Evolutionary conservation across 2,329 filamentous ascomycete genomes (phyloP).

Genomic region (Penicillium palitans): DNA sequence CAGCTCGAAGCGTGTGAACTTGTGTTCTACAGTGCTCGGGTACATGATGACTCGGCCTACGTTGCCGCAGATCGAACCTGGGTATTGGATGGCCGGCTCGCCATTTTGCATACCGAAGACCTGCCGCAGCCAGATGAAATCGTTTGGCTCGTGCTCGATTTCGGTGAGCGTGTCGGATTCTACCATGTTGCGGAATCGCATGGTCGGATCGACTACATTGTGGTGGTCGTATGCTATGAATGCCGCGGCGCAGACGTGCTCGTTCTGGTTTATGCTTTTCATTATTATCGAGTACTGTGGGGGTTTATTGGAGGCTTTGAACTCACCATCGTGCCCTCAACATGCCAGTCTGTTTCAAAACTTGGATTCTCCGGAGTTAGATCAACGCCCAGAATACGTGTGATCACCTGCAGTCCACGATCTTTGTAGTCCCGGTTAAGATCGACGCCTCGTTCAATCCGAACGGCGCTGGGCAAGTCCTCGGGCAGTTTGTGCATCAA

Average conservation of each 20-base stretch:
- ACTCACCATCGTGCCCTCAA: slow-evolving; percentile 51
- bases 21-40: slow-evolving; percentile 51
- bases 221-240: slow-evolving; percentile 63
- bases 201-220: slow-evolving; percentile 57
- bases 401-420: slow-evolving; percentile 60
- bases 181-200: slow-evolving; percentile 54
- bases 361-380: slow-evolving; percentile 58
- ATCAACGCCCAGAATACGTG: slow-evolving; percentile 62
- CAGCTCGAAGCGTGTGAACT: slow-evolving; percentile 52
- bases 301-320: neutral
- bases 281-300: neutral
- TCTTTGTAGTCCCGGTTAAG: slow-evolving; percentile 41
- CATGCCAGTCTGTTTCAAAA: slow-evolving; percentile 50
- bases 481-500: slow-evolving; percentile 30
- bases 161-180: slow-evolving; percentile 32
- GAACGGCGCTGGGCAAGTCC: slow-evolving; percentile 28
- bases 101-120: slow-evolving; percentile 31
- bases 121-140: slow-evolving; percentile 34
- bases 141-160: slow-evolving; percentile 32
- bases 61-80: slow-evolving; percentile 22
- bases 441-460: slow-evolving; percentile 31
- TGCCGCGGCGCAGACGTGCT: slow-evolving; percentile 64
- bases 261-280: slow-evolving; percentile 47
- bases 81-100: slow-evolving; percentile 26
- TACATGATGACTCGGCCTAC: slow-evolving; percentile 28